These are phyloP conservation scores for Fusarium heterosporum DNA, from an alignment of 2,329 filamentous ascomycete genomes.

Conservation along the genomic window DNA sequence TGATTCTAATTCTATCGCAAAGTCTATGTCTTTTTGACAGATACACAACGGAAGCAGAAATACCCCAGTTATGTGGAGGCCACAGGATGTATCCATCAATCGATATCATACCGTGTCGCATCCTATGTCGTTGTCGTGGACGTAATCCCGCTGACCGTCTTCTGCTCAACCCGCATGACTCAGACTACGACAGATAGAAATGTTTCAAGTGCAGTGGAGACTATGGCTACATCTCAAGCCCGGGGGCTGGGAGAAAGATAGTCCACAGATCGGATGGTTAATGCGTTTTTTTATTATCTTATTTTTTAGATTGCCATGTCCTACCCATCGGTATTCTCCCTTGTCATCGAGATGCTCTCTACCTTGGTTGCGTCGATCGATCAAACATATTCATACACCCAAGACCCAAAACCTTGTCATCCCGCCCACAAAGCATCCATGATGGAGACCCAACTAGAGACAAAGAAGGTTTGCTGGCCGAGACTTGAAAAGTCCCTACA, in stretches of 20 bases:
- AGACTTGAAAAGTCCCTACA: conserved; percentile 8
- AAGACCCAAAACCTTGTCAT: conserved; percentile 6
- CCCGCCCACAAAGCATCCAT: background rate
- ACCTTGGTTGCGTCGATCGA: conserved; percentile 28
- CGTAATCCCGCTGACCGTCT: conserved; percentile 7
- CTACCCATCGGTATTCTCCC: conserved; percentile 10
- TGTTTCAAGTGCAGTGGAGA: conserved; percentile 3
- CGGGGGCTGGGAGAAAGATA: background rate
- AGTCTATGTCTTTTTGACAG: background rate
- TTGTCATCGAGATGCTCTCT: conserved; percentile 29
- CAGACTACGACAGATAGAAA: background rate
- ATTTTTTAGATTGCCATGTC: conserved; percentile 17
- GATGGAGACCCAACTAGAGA: conserved; percentile 13
- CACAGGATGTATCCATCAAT: background rate
- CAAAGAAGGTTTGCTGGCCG: conserved; percentile 6
- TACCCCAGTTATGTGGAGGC: background rate
- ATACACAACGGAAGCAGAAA: background rate
- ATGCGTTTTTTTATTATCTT: conserved; percentile 14
- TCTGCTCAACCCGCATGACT: conserved; percentile 4
- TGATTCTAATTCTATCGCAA: background rate
- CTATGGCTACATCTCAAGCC: conserved; percentile 15
- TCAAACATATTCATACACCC: conserved; percentile 9
- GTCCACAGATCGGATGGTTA: conserved; percentile 4
- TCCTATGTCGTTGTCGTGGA: background rate
- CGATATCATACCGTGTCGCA: background rate